Conservation (phyloP, 2,329 filamentous ascomycete species). For the Hysterium pulicare region DNA sequence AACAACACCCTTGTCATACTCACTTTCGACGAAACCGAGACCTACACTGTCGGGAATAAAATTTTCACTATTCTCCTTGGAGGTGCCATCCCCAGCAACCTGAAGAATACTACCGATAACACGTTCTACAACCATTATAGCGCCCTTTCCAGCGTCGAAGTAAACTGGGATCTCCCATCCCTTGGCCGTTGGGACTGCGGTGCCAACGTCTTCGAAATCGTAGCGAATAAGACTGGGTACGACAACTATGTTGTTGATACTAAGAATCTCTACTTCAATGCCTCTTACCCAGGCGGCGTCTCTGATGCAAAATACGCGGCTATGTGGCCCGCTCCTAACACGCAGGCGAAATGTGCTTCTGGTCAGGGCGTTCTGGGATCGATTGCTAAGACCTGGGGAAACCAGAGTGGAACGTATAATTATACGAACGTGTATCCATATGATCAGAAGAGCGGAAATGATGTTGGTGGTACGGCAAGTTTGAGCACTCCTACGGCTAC, state of each 20-base stretch:
- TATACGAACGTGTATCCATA: not conserved
- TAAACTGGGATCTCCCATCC: slow-evolving; percentile 39
- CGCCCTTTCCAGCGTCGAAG: slow-evolving; percentile 36
- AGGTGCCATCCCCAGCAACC: slow-evolving; percentile 60
- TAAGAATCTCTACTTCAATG: slow-evolving; percentile 29
- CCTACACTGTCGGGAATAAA: slow-evolving; percentile 61
- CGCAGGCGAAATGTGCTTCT: slow-evolving; percentile 6
- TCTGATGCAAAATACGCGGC: not conserved
- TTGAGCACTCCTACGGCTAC: not conserved
- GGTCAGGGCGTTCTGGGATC: slow-evolving; percentile 6
- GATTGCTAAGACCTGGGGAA: slow-evolving; percentile 5
- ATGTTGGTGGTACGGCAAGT: not conserved
- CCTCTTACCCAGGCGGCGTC: slow-evolving; percentile 28
- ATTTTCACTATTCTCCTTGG: slow-evolving; percentile 68
- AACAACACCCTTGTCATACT: slow-evolving; percentile 68
- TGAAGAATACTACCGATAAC: slow-evolving; percentile 62
- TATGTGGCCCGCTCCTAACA: slow-evolving; percentile 6
- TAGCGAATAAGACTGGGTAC: slow-evolving; percentile 36
- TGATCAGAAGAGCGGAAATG: not conserved
- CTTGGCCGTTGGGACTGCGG: slow-evolving; percentile 41
- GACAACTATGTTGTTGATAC: slow-evolving; percentile 13
- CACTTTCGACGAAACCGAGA: slow-evolving; percentile 72
- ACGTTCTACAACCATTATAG: slow-evolving; percentile 50
- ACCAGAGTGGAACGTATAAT: not conserved
- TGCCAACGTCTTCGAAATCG: slow-evolving; percentile 38